These are phyloP conservation scores for Podospora australis DNA, from an alignment of 495 filamentous ascomycete species.

Conservation along the genomic window DNA sequence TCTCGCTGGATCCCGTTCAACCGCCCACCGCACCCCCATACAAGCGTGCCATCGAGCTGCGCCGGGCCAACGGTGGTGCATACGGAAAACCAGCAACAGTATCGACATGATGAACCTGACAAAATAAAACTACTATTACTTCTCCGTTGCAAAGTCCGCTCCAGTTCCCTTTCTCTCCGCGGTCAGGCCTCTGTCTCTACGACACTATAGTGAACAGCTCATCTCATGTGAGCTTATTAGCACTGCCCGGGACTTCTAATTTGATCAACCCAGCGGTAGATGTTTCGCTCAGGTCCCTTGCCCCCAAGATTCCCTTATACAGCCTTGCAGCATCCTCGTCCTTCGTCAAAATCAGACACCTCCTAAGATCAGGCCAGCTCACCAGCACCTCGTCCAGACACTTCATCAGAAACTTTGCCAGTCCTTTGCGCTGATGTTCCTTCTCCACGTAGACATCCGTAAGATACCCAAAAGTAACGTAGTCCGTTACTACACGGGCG, in stretches of 20 bases:
- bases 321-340: constrained; percentile 29
- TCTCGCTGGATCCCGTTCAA: constrained; percentile 87
- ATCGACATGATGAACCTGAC: too few species aligned
- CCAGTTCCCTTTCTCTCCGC: too few species aligned
- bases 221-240: too few species aligned
- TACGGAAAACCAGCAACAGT: constrained; percentile 59
- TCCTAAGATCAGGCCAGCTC: constrained; percentile 50
- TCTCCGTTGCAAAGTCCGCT: too few species aligned
- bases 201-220: too few species aligned
- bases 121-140: too few species aligned
- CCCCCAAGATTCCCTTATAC: constrained; percentile 44
- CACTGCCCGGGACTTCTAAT: too few species aligned
- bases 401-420: constrained; percentile 56
- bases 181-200: too few species aligned
- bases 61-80: constrained; percentile 66
- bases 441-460: constrained; percentile 60
- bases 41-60: constrained; percentile 78
- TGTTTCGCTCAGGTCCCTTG: constrained; percentile 32
- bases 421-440: constrained; percentile 51
- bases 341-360: constrained; percentile 47
- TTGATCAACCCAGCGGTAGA: constrained; percentile 12
- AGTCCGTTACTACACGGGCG: constrained; percentile 58
- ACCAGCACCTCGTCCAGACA: constrained; percentile 50
- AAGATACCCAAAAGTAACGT: constrained; percentile 59
- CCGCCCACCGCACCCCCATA: constrained; percentile 95